These are phyloP conservation scores for Lasiosphaeria ovina DNA, from an alignment of 495 filamentous ascomycete species.

Conservation along the genomic window DNA sequence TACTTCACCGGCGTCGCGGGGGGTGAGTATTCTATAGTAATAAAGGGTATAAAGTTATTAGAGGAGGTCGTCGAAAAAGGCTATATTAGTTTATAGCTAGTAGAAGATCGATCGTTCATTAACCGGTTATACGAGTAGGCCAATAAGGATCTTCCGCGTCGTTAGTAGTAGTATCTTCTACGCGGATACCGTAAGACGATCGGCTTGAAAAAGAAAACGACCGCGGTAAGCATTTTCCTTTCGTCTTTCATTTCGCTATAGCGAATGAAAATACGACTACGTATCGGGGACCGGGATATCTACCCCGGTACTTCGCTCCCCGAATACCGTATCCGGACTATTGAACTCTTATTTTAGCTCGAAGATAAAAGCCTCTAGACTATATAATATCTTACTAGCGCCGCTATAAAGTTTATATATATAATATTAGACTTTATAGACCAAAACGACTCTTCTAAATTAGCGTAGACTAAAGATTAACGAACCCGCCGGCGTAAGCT, in stretches of 20 bases:
- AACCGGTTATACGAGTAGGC: background rate
- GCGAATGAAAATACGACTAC: background rate
- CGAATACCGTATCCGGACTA: background rate
- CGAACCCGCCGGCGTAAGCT: background rate
- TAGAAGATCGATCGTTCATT: background rate
- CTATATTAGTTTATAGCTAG: background rate
- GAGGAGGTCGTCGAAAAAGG: background rate
- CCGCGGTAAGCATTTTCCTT: background rate
- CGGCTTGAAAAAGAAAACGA: background rate
- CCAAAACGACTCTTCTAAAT: background rate
- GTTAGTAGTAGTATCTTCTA: background rate
- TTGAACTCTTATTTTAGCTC: background rate
- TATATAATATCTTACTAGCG: background rate
- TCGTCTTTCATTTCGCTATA: background rate
- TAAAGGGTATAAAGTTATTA: background rate
- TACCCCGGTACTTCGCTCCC: background rate
- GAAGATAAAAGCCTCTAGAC: background rate
- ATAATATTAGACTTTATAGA: background rate
- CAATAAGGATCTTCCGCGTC: background rate
- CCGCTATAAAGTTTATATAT: background rate
- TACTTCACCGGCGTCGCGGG: background rate
- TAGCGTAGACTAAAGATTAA: background rate
- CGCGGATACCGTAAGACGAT: background rate
- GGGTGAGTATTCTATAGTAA: background rate
- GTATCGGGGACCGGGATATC: background rate